phyloP scores from a whole-genome alignment of 2,329 filamentous ascomycete species.

The Alternaria gaisen region DNA sequence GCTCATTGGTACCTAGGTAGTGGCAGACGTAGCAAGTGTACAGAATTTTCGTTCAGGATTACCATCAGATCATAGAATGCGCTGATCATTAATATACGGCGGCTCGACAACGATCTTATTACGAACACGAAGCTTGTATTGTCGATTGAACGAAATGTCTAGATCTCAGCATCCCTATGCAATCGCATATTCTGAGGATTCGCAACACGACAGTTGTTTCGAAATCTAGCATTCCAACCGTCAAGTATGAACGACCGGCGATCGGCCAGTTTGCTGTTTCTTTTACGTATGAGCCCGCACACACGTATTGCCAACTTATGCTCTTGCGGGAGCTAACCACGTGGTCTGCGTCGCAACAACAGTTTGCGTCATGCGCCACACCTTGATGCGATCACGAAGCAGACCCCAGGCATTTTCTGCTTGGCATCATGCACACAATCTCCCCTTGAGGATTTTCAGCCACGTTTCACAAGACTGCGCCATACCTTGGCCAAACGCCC shows the following conservation, averaged over 20 bases:
- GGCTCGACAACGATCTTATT: not conserved
- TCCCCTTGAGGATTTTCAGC: slow-evolving; percentile 4
- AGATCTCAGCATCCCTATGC: slow-evolving; percentile 1
- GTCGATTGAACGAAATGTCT: not conserved
- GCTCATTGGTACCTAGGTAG: not conserved
- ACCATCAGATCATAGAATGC: not conserved
- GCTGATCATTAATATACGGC: slow-evolving; percentile 1
- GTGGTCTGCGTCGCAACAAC: slow-evolving; percentile 4
- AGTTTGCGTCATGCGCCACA: slow-evolving; percentile 22
- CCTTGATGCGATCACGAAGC: slow-evolving; percentile 3
- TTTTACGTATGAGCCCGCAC: not conserved
- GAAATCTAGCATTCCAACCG: not conserved
- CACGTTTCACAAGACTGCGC: slow-evolving; percentile 1
- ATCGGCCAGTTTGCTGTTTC: not conserved
- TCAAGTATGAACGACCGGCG: not conserved
- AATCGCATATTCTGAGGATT: not conserved
- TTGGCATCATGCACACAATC: slow-evolving; percentile 13
- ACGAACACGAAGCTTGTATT: not conserved
- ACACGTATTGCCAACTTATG: not conserved
- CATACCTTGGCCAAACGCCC: slow-evolving; percentile 2
- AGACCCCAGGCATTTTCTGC: not conserved
- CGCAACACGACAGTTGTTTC: not conserved
- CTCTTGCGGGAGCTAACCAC: slow-evolving; percentile 4
- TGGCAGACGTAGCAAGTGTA: not conserved
- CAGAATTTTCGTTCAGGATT: not conserved